Conservation (phyloP, 106 monocot genomes). For the Hemerocallis citrina region DNA sequence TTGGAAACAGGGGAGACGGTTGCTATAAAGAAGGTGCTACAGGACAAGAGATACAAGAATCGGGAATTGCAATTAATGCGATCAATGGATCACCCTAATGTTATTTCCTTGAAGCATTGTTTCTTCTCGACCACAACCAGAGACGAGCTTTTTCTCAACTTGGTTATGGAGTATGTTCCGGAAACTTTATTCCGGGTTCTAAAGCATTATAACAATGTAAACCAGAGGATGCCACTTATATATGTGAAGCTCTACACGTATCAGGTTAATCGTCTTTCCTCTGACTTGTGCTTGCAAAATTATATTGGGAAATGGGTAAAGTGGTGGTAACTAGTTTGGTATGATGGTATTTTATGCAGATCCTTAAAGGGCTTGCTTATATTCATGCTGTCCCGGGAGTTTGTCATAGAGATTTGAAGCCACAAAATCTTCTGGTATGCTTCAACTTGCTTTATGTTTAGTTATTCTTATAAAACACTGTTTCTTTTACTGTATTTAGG, state of each 20-base stretch:
- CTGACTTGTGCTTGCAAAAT: neutral
- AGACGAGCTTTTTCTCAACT: conserved; percentile 57
- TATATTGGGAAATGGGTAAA: too few relatives aligned
- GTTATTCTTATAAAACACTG: neutral
- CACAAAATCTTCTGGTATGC: conserved; percentile 47
- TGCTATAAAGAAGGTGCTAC: conserved; percentile 32
- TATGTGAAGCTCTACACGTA: conserved; percentile 61
- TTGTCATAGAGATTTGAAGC: conserved; percentile 60
- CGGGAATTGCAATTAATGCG: conserved; percentile 52
- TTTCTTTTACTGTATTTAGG: too few relatives aligned
- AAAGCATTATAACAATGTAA: conserved; percentile 20
- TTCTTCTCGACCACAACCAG: conserved; percentile 51
- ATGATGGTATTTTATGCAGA: too few relatives aligned
- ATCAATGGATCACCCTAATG: conserved; percentile 56
- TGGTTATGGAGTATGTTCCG: conserved; percentile 59
- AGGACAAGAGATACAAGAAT: conserved; percentile 56
- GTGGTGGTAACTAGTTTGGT: too few relatives aligned
- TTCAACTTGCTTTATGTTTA: neutral
- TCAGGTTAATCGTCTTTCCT: conserved; percentile 13
- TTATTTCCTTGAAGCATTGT: conserved; percentile 47
- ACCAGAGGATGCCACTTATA: conserved; percentile 59
- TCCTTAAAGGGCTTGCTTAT: conserved; percentile 44
- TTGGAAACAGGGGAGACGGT: conserved; percentile 53
- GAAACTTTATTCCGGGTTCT: conserved; percentile 42
- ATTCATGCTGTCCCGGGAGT: conserved; percentile 42